phyloP scores from a whole-genome alignment of 768 basidiomycete species.

The Suillus plorans region DNA sequence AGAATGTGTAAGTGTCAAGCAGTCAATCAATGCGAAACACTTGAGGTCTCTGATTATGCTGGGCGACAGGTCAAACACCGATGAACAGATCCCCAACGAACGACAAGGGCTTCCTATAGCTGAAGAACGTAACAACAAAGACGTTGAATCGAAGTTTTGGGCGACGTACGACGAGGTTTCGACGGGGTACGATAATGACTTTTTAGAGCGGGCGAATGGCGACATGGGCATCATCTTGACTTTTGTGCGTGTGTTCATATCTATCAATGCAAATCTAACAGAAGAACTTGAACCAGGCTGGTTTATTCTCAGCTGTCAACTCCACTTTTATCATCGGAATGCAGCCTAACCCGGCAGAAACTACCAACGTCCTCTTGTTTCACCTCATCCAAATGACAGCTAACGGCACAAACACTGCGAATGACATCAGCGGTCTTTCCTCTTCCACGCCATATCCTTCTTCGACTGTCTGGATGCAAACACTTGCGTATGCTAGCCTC shows the following conservation, averaged over 20 bases:
- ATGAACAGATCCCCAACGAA: not conserved
- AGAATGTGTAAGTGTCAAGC: too few relatives aligned
- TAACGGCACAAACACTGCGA: not conserved
- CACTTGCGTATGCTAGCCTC: not conserved
- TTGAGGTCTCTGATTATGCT: not conserved
- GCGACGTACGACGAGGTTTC: conserved; percentile 12
- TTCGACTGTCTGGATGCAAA: not conserved
- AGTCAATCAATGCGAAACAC: too few relatives aligned
- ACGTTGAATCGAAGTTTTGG: conserved; percentile 9
- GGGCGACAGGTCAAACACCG: not conserved
- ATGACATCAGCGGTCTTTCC: not conserved
- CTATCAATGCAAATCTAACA: not conserved
- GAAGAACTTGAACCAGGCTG: conserved; percentile 31
- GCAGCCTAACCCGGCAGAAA: conserved; percentile 22
- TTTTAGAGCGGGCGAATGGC: conserved; percentile 12
- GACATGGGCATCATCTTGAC: conserved; percentile 18
- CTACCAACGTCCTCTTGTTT: conserved; percentile 20
- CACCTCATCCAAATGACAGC: not conserved
- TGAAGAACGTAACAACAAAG: conserved; percentile 4
- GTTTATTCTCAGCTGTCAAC: conserved; percentile 38
- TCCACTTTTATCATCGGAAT: conserved; percentile 38
- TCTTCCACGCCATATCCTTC: not conserved
- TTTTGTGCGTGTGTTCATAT: conserved; percentile 14
- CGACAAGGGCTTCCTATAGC: not conserved
- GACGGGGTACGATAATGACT: conserved; percentile 12